Conservation (phyloP, 2,329 filamentous ascomycete species). For the Albifimbria verrucaria region DNA sequence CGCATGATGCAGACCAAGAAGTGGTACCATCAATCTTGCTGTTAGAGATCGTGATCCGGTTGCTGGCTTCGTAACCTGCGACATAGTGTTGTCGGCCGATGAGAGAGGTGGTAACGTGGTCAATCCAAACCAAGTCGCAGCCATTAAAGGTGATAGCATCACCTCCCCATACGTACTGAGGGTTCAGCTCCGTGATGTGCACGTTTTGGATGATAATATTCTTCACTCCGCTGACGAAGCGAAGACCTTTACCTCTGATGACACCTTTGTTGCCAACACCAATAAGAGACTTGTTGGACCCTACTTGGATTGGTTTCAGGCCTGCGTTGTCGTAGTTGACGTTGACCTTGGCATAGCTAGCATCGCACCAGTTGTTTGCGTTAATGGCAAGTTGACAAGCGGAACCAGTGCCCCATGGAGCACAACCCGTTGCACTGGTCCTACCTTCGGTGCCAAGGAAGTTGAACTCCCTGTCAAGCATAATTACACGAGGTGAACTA, state of each 20-base stretch:
- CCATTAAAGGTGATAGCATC: slow-evolving; percentile 53
- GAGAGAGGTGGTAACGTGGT: slow-evolving; percentile 53
- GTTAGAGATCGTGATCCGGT: slow-evolving; percentile 59
- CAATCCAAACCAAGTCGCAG: slow-evolving; percentile 46
- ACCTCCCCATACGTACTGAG: slow-evolving; percentile 57
- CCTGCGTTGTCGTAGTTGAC: slow-evolving; percentile 51
- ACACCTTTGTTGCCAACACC: slow-evolving; percentile 50
- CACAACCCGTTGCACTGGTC: slow-evolving; percentile 50
- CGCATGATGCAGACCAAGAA: slow-evolving; percentile 55
- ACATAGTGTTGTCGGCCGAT: slow-evolving; percentile 61
- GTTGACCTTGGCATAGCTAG: slow-evolving; percentile 48
- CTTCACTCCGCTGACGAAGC: slow-evolving; percentile 39
- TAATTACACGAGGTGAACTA: slow-evolving; percentile 50
- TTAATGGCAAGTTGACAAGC: slow-evolving; percentile 59
- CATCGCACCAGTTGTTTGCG: slow-evolving; percentile 55
- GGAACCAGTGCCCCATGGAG: slow-evolving; percentile 52
- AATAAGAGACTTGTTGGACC: slow-evolving; percentile 56
- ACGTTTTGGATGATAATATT: slow-evolving; percentile 63
- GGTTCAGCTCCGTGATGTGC: slow-evolving; percentile 53
- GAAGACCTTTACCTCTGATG: slow-evolving; percentile 56
- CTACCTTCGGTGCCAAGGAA: slow-evolving; percentile 55
- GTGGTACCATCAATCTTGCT: slow-evolving; percentile 54
- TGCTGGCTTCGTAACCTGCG: slow-evolving; percentile 48
- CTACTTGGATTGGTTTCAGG: slow-evolving; percentile 45
- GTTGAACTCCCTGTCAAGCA: slow-evolving; percentile 54